phyloP scores from a whole-genome alignment of 1,139 yeast genomes.

The Taiozyma sp. region DNA sequence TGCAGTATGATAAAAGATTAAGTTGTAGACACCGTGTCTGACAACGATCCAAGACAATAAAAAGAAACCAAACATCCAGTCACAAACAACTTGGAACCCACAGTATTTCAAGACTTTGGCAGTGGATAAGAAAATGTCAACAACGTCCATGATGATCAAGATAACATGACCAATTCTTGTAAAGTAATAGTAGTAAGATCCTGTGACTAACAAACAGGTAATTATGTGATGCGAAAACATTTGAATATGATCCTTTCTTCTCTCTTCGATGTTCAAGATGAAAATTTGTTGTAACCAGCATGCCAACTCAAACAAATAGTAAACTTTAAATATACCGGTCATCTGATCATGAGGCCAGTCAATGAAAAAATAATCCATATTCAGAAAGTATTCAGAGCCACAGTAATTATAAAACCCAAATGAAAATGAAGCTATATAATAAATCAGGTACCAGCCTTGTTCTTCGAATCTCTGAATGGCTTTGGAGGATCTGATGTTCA shows the following conservation, averaged over 20 bases:
- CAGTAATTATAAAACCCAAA: slow-evolving; percentile 55
- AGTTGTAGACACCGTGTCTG: slow-evolving; percentile 73
- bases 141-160: slow-evolving; percentile 75
- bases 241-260: slow-evolving; percentile 76
- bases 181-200: slow-evolving; percentile 70
- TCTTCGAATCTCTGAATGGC: slow-evolving; percentile 71
- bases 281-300: slow-evolving; percentile 80
- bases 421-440: slow-evolving; percentile 50
- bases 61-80: slow-evolving; percentile 61
- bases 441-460: slow-evolving; percentile 77
- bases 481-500: slow-evolving; percentile 43
- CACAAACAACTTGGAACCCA: slow-evolving; percentile 57
- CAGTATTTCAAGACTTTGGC: slow-evolving; percentile 80
- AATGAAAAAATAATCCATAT: slow-evolving; percentile 55
- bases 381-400: slow-evolving; percentile 53
- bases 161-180: slow-evolving; percentile 77
- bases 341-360: slow-evolving; percentile 71
- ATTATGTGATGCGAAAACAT: slow-evolving; percentile 89
- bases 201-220: slow-evolving; percentile 60
- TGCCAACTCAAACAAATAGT: slow-evolving; percentile 67
- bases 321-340: slow-evolving; percentile 49
- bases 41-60: slow-evolving; percentile 62
- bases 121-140: slow-evolving; percentile 61
- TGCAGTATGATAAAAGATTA: slow-evolving; percentile 52
- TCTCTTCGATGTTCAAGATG: slow-evolving; percentile 70